Base-by-base conservation (phyloP, 2,329 filamentous ascomycete genomes). In the Fusarium anthophilum region DNA sequence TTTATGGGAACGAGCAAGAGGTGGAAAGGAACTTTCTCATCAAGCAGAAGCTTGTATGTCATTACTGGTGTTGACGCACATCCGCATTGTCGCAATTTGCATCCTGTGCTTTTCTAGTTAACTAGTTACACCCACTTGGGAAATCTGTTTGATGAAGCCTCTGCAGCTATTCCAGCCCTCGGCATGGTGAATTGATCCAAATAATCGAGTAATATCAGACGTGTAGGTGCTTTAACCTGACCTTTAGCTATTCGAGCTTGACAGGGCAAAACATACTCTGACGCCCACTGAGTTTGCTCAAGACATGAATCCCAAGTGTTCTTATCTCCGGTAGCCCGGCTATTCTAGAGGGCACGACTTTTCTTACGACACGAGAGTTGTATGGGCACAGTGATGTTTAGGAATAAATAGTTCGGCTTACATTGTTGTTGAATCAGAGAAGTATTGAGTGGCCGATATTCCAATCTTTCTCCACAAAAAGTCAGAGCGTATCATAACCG, bases 51-150 rank as follows among this genome's bases (percentile, higher is more conserved):
- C 51, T 75, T 75, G 72, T 70, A 75, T 75, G 72, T 70, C 60
- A 74, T 70, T 57, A 70, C 69, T 64, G 65, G 65, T 70, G 72
- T 75, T 75, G 55, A 73, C 69, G 65, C 48, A 73, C 69, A 67
- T 70, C 54, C 61, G 65, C 72, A 73, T 75, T 70, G 72, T 64
- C 57, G 37, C 67, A 62, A 61, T 69, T 58, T 73, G 59, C 72
- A 70, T 65, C 30, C 61, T 75, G 64, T 64, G 45, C 50, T 69
- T 69, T 70, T 65, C 64, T 51, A 60, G 72, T 73, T 70, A 45
- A 74, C 72, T 70, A 74, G 58, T 66, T 60, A 53, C 67, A 51
- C 38, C 30, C 53, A 37, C 47, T 55, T 60, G 69, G 60, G 64
- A 68, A 74, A 68, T 50, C 38, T 70, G 65, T 57, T 69, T 47